Evolutionary conservation across 1,284 basidiomycete species (phyloP).

Genomic region (Cryptococcus sp.): DNA sequence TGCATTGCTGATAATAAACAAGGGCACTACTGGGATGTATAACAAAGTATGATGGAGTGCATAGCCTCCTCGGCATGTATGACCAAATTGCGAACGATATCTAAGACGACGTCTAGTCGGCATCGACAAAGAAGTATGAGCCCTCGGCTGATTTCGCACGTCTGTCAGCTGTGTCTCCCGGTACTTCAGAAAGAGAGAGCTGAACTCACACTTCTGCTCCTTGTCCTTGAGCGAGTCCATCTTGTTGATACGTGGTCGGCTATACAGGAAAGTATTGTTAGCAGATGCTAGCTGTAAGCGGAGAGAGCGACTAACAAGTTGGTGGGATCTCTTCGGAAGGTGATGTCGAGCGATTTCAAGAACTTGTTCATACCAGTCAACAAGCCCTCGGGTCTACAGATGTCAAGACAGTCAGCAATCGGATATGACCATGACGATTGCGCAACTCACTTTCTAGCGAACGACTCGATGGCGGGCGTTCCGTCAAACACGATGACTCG

Average conservation of each 20-base stretch:
- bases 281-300: neutral
- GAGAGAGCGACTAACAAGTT: slow-evolving; percentile 62
- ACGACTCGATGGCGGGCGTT: slow-evolving; percentile 75
- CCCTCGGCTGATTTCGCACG: slow-evolving; percentile 20
- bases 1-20: no score
- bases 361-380: slow-evolving; percentile 62
- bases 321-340: slow-evolving; percentile 93
- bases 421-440: neutral
- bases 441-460: slow-evolving; percentile 73
- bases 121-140: slow-evolving; percentile 49
- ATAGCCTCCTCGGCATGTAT: no score
- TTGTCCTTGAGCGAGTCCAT: slow-evolving; percentile 86
- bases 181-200: neutral
- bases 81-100: no score
- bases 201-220: slow-evolving; percentile 79
- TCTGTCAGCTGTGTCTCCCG: neutral
- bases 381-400: slow-evolving; percentile 48
- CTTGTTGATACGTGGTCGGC: slow-evolving; percentile 87
- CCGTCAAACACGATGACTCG: slow-evolving; percentile 96
- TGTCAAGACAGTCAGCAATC: neutral
- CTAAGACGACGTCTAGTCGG: slow-evolving; percentile 27
- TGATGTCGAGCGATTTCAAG: slow-evolving; percentile 88
- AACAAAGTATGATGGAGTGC: no score
- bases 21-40: no score
- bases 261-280: slow-evolving; percentile 8